Conservation (phyloP, 257 asterid species). For the Anisodus acutangulus region DNA sequence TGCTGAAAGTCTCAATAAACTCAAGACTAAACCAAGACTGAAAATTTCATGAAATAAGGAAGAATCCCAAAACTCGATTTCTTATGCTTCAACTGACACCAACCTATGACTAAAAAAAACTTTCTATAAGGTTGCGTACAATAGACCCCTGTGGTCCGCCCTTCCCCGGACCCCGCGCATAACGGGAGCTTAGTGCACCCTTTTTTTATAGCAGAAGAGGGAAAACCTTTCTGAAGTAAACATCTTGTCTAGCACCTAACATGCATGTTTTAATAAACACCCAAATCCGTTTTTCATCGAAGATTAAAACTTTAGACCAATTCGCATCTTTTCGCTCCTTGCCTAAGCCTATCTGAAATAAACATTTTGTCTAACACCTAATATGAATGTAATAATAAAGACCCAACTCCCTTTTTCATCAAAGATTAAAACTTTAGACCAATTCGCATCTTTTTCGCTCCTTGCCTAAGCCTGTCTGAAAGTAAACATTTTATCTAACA, state of each 20-base stretch:
- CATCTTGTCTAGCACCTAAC: neutral
- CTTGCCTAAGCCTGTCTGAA: too few species aligned
- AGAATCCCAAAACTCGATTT: neutral
- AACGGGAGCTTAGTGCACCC: too few species aligned
- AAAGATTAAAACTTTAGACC: neutral
- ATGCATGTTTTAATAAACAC: neutral
- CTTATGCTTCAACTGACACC: neutral
- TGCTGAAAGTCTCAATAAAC: neutral
- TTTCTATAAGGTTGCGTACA: too few species aligned
- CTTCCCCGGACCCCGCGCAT: too few species aligned
- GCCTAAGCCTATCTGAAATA: too few species aligned
- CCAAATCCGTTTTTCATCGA: neutral
- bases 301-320: neutral
- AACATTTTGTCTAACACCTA: too few species aligned
- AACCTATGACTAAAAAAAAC: too few species aligned
- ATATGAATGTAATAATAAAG: neutral
- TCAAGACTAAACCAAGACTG: neutral
- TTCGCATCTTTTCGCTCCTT: too few species aligned
- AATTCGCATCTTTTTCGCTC: too few species aligned
- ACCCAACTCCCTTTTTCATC: neutral
- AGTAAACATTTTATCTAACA: too few species aligned
- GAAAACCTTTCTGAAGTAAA: neutral
- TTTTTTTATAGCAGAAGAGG: too few species aligned
- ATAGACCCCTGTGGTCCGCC: too few species aligned
- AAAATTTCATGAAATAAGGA: neutral